Evolutionary conservation across 2,329 filamentous ascomycete genomes (phyloP), one percentile per base, ranked within the genome.

Genomic region (Microcyclospora tardicrescens): DNA sequence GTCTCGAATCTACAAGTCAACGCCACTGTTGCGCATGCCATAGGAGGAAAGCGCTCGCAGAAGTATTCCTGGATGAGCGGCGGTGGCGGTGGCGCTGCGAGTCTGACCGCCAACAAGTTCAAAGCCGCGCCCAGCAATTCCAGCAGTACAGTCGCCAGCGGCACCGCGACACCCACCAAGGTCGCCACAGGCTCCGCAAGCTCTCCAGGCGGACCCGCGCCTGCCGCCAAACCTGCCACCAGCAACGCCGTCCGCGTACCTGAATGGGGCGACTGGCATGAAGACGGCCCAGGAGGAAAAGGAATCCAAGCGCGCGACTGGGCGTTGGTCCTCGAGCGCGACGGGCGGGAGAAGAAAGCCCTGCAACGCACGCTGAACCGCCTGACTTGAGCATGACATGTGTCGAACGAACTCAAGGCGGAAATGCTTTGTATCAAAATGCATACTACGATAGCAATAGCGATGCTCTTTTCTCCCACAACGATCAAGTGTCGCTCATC

Each of bases 231-330:
- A 10, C 32, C 33, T 13, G 42, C 42, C 32, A 30, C 39, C 19
- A 40, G 33, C 14, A 40, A 43, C 24, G 43, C 44, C 12, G 30
- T n/a, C 14, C 52, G 50, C 40, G 47, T 51, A 19, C 47, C 52
- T 12, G 54, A 53, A 33, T 59, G 57, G 55, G 59, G 59, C 14
- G 55, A 58, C 13, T 60, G 57, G 56, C 47, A 84, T 42, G 86
- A 95, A 59, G 80, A 85, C 51, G 77, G 75, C 38, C 76, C 80
- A 15, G 81, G 80, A 55, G 85, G 84, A 27, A 73, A 71, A 48
- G 79, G 79, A 16, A 84, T 95, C 35, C 86, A 95, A 63, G 66
- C 93, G 37, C 73, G 89, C 39, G 89, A 95, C 59, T 78, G 86
- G 66, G 67, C 93, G 12, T 69, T 75, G 14, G 82, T 83, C 43